Evolutionary conservation across 768 basidiomycete genomes (phyloP).

Genomic region (Agaricus sinodeliciosus): DNA sequence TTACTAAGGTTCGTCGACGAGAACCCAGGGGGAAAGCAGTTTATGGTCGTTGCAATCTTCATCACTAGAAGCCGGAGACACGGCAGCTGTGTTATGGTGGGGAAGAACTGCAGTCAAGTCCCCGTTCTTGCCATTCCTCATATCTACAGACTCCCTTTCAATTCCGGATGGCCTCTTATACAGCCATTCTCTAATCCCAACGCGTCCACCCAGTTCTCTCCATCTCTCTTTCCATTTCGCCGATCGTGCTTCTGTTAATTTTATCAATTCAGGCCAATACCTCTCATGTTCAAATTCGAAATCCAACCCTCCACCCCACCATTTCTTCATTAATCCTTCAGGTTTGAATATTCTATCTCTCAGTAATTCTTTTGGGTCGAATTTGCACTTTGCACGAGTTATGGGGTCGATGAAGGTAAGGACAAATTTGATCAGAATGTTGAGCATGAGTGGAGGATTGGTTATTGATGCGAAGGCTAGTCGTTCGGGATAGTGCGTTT

Average conservation of each 20-base stretch:
- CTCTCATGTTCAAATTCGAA: constrained; percentile 70
- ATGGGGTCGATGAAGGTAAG: constrained; percentile 79
- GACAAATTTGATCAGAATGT: constrained; percentile 71
- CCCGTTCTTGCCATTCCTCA: background rate
- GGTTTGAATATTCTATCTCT: constrained; percentile 61
- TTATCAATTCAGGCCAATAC: constrained; percentile 67
- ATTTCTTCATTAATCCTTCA: constrained; percentile 61
- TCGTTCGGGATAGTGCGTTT: constrained; percentile 83
- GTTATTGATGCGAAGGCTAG: constrained; percentile 68
- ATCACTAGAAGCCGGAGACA: background rate
- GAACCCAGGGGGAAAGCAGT: constrained; percentile 2
- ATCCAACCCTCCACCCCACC: constrained; percentile 61
- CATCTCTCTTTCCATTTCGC: constrained; percentile 51
- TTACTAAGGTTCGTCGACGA: background rate
- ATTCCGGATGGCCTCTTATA: constrained; percentile 37
- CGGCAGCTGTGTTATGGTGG: background rate
- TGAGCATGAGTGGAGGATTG: constrained; percentile 74
- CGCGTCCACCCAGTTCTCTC: constrained; percentile 58
- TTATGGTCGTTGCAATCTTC: constrained; percentile 1
- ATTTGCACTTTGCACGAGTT: constrained; percentile 67
- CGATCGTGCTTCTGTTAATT: constrained; percentile 45
- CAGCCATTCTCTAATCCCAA: constrained; percentile 77
- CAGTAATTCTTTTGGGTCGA: constrained; percentile 56
- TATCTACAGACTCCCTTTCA: background rate
- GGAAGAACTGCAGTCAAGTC: background rate